Evolutionary conservation across 2,329 filamentous ascomycete genomes (phyloP).

Genomic region (Phaeosphaeria sp.): DNA sequence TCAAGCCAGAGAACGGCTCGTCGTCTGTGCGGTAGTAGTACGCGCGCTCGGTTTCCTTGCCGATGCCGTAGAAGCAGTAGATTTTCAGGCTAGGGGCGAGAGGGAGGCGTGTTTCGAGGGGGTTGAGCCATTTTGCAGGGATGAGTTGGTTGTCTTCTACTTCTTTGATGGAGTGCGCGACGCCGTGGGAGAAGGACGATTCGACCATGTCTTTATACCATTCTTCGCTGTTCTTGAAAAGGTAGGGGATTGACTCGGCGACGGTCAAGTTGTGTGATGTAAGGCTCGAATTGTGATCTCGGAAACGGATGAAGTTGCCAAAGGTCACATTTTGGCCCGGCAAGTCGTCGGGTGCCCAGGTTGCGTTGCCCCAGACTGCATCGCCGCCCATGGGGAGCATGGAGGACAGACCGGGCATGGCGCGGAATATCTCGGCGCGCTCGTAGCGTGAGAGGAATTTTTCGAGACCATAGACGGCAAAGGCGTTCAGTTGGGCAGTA

Average conservation of each 20-base stretch:
- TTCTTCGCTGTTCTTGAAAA: slow-evolving; percentile 77
- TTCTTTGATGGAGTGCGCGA: slow-evolving; percentile 79
- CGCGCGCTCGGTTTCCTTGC: slow-evolving; percentile 88
- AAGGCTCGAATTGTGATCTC: slow-evolving; percentile 61
- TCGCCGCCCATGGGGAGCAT: slow-evolving; percentile 97
- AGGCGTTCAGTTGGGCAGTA: slow-evolving; percentile 93
- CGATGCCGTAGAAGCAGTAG: slow-evolving; percentile 96
- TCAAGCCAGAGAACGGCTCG: slow-evolving; percentile 70
- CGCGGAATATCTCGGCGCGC: slow-evolving; percentile 89
- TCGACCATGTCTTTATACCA: slow-evolving; percentile 83
- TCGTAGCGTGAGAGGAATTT: slow-evolving; percentile 93
- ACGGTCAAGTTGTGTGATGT: slow-evolving; percentile 77
- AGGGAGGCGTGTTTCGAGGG: slow-evolving; percentile 85
- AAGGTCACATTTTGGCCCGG: slow-evolving; percentile 76
- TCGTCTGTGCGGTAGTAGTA: slow-evolving; percentile 87
- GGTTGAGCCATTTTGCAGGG: slow-evolving; percentile 89
- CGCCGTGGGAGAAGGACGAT: slow-evolving; percentile 82
- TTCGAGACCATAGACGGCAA: slow-evolving; percentile 95
- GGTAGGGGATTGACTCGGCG: slow-evolving; percentile 75
- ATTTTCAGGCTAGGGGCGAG: slow-evolving; percentile 90
- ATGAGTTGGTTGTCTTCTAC: slow-evolving; percentile 70
- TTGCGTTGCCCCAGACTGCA: slow-evolving; percentile 89
- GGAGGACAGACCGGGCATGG: slow-evolving; percentile 94
- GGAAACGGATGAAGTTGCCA: slow-evolving; percentile 87
- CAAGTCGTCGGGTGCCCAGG: slow-evolving; percentile 86